Conservation (phyloP, 306 rosid species). For the Psophocarpus tetragonolobus region DNA sequence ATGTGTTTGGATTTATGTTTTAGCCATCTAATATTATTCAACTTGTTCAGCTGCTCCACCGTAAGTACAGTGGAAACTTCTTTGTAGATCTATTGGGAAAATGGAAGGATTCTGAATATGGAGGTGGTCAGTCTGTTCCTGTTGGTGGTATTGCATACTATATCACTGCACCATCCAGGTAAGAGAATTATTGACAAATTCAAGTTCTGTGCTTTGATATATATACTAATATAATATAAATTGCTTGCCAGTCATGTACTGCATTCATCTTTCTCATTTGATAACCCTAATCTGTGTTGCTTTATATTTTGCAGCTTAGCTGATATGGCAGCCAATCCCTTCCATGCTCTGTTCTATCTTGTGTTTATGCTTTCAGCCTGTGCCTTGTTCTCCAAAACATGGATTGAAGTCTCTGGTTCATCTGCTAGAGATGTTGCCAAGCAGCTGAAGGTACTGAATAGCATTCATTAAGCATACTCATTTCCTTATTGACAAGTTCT, state of each 20-base stretch:
- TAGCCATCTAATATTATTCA: slow-evolving; percentile 7
- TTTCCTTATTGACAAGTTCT: background rate
- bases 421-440: slow-evolving; percentile 96
- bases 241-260: background rate
- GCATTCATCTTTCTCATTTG: background rate
- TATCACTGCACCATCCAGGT: slow-evolving; percentile 94
- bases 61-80: slow-evolving; percentile 83
- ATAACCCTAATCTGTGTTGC: slow-evolving; percentile 13
- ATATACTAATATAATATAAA: background rate
- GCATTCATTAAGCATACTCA: background rate
- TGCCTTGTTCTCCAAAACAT: slow-evolving; percentile 90
- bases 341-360: slow-evolving; percentile 86
- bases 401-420: slow-evolving; percentile 99
- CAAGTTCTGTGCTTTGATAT: background rate
- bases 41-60: slow-evolving; percentile 68
- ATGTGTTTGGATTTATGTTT: slow-evolving; percentile 18
- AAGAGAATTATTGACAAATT: slow-evolving; percentile 6
- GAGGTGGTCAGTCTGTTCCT: slow-evolving; percentile 83
- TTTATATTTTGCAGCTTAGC: slow-evolving; percentile 69
- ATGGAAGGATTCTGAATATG: slow-evolving; percentile 96
- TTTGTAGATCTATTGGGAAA: slow-evolving; percentile 85
- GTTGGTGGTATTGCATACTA: slow-evolving; percentile 96
- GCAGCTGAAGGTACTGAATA: slow-evolving; percentile 74
- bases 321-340: slow-evolving; percentile 97
- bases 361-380: slow-evolving; percentile 92